phyloP scores from a whole-genome alignment of 371 early-diverging fungal genomes.

The Rhizomucor miehei region DNA sequence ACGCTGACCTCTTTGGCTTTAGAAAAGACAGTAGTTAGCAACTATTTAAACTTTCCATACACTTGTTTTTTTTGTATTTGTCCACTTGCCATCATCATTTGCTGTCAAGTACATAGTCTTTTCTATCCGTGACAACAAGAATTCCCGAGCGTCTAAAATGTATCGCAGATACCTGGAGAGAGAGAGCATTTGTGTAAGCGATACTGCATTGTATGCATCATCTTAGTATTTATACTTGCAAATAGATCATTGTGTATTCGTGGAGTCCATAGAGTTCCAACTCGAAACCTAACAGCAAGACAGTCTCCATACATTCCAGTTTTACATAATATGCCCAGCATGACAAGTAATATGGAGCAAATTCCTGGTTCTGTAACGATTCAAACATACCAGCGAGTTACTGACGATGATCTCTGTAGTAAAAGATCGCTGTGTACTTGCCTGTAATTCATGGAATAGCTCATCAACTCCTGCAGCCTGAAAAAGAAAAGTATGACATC shows the following conservation, averaged over 20 bases:
- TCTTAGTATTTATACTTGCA: slow-evolving; percentile 44
- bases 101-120: neutral
- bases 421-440: slow-evolving; percentile 4
- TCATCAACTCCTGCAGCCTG: slow-evolving; percentile 28
- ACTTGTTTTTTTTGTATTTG: too few relatives aligned
- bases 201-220: too few relatives aligned
- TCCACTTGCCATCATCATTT: too few relatives aligned
- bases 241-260: slow-evolving; percentile 67
- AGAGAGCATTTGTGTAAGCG: too few relatives aligned
- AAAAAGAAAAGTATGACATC: neutral
- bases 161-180: slow-evolving; percentile 13
- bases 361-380: slow-evolving; percentile 1
- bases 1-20: neutral
- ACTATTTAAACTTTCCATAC: too few relatives aligned
- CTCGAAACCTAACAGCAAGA: slow-evolving; percentile 66
- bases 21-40: too few relatives aligned
- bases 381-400: neutral
- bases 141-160: slow-evolving; percentile 32
- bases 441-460: slow-evolving; percentile 21
- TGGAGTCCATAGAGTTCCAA: slow-evolving; percentile 65
- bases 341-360: slow-evolving; percentile 57
- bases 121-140: slow-evolving; percentile 16
- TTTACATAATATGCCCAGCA: slow-evolving; percentile 76
- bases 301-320: slow-evolving; percentile 56
- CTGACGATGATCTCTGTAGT: neutral